Evolutionary conservation across 2,329 filamentous ascomycete genomes (phyloP), one percentile per base, ranked within the genome.

Genomic region (Aspergillus arachidicola): DNA sequence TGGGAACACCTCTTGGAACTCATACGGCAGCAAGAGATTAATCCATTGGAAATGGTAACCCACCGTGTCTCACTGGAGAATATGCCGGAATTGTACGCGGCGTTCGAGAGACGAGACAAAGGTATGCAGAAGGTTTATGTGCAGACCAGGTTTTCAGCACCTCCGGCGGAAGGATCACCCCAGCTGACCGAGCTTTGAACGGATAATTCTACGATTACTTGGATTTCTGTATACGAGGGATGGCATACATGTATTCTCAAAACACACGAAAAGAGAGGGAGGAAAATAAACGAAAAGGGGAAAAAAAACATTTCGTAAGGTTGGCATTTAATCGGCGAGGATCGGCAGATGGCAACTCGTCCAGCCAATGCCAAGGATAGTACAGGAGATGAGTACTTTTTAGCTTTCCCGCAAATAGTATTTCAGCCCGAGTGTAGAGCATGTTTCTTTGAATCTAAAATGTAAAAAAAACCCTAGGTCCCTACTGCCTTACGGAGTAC

Each of bases 41-140:
- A 96, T 64, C 91, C 92, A 0, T 78, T 90, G 41, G 88, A 91
- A 74, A 96, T 96, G 91, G 82, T 96, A 1, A 91, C 89, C 9
- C 92, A 96, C 76, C 88, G 92, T 14, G 86, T 93, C 58, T 83
- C 85, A 34, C 83, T 96, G 4, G 90, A 94, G 65, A 91, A 94
- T 69, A 83, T 91, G 63, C 88, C 87, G 61, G 85, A 86, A 71
- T 82, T 91, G 0, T 92, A 92, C 70, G 79, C 82, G 65, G 84
- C 84, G 70, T 91, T 90, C 64, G 83, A 90, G 63, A 72, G 76
- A 36, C 71, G 79, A 26, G 81, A 78, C 21, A 65, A 82, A 72
- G 84, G 91, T 64, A 91, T 96, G 84, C 92, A 96, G 77, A 96
- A 96, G 84, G 86, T 95, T 1, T 96, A 85, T 74, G 83, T 88